phyloP scores from a whole-genome alignment of 2,329 filamentous ascomycete species.

The Alternaria incomplexa region DNA sequence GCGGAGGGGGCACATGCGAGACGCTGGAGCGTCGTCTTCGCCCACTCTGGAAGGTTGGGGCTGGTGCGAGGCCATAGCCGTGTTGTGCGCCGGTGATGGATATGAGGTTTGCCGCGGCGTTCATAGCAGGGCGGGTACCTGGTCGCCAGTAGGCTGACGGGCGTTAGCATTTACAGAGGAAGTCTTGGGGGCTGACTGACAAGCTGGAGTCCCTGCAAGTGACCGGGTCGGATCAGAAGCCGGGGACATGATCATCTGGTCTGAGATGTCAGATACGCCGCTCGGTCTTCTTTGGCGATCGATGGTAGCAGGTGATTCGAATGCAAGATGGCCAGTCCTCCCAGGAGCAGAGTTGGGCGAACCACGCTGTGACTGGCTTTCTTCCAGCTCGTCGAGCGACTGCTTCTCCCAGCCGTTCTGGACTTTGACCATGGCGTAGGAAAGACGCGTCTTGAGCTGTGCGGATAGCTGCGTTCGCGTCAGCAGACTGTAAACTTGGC shows the following conservation, averaged over 20 bases:
- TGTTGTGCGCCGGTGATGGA: conserved; percentile 33
- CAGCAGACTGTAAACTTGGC: conserved; percentile 24
- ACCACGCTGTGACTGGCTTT: conserved; percentile 70
- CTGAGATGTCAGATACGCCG: conserved; percentile 44
- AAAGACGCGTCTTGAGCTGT: conserved; percentile 81
- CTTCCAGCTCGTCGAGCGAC: conserved; percentile 78
- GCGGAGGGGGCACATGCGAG: conserved; percentile 39
- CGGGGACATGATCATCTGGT: conserved; percentile 44
- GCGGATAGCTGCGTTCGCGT: conserved; percentile 67
- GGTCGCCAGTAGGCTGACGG: conserved; percentile 37
- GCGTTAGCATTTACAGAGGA: background rate
- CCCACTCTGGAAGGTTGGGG: conserved; percentile 39
- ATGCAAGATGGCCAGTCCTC: conserved; percentile 44
- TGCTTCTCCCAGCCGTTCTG: conserved; percentile 84
- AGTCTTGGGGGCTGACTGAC: conserved; percentile 17
- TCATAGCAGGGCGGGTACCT: conserved; percentile 32
- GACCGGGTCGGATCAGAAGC: conserved; percentile 35
- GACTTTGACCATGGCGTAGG: conserved; percentile 93
- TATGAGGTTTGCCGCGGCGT: conserved; percentile 36
- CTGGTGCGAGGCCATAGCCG: conserved; percentile 39
- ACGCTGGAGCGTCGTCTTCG: conserved; percentile 47
- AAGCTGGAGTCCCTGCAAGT: conserved; percentile 28
- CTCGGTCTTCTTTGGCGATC: conserved; percentile 43
- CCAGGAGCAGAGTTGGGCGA: conserved; percentile 67
- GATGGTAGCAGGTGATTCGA: conserved; percentile 38